A percentile compares a stretch with the other conserved stretches of the same genome.
Evolutionary conservation across 2,329 filamentous ascomycete species (phyloP).

Genomic region (Aureobasidium pullulans): DNA sequence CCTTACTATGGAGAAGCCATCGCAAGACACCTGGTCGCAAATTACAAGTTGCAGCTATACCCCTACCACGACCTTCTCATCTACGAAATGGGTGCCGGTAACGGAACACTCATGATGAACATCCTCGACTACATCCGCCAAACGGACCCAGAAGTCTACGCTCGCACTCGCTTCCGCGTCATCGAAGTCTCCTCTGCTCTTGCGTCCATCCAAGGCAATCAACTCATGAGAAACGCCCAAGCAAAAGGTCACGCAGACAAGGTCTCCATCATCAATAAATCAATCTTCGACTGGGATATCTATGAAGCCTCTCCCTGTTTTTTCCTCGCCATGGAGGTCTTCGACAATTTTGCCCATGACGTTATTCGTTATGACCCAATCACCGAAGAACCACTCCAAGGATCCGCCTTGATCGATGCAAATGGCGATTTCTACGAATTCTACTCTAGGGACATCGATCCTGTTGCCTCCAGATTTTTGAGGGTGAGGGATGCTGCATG

Average conservation of each 20-base stretch:
- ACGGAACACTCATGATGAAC: conserved; percentile 96
- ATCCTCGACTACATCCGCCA: conserved; percentile 94
- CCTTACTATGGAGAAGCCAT: conserved; percentile 97
- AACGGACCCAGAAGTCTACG: conserved; percentile 83
- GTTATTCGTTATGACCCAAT: conserved; percentile 79
- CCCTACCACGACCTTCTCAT: conserved; percentile 96
- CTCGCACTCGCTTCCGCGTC: conserved; percentile 85
- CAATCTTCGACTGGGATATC: conserved; percentile 87
- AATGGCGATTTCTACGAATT: conserved; percentile 92
- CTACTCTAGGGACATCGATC: conserved; percentile 74
- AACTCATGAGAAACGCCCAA: conserved; percentile 59
- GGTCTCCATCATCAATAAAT: conserved; percentile 90
- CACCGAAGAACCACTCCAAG: conserved; percentile 79
- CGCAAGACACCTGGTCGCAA: conserved; percentile 88
- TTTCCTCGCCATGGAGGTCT: conserved; percentile 95
- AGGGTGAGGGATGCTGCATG: conserved; percentile 72
- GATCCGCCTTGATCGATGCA: conserved; percentile 75
- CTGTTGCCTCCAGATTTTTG: conserved; percentile 73
- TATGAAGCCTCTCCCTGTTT: conserved; percentile 91
- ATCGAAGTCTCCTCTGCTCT: conserved; percentile 88
- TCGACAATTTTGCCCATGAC: conserved; percentile 97
- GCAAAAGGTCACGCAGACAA: conserved; percentile 71
- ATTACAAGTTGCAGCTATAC: conserved; percentile 90
- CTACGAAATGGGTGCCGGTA: conserved; percentile 97
- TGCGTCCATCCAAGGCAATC: conserved; percentile 66